Evolutionary conservation across 2,329 filamentous ascomycete genomes (phyloP), one percentile per base, ranked within the genome.

Genomic region (Penicillium brasilianum): DNA sequence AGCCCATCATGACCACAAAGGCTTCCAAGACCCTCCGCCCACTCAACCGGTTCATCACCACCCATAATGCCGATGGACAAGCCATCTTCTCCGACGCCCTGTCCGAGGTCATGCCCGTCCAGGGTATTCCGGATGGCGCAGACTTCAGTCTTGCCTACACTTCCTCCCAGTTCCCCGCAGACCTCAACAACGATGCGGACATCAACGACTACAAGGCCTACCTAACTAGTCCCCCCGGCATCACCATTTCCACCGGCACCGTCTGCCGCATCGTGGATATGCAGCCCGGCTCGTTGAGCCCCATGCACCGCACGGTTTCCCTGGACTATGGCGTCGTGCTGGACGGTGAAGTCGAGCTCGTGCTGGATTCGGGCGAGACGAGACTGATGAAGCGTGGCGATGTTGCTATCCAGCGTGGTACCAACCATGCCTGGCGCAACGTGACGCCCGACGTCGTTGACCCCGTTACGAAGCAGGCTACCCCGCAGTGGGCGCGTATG

Each of bases 101-200:
- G 34, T 61, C 74, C 0, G 65, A 67, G n/a, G 20, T 43, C 1
- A 65, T 68, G 65, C 63, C 64, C 0, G 59, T 72, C 2, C 55
- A 62, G 14, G 57, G 66, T 16, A 65, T 72, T 10, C 54, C 62
- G 62, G 79, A 82, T 63, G 78, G 80, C 41, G 79, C 82, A 36
- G 76, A 74, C 16, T 85, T 85, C 66, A 77, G 76, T 32, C 78
- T 85, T 34, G 77, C 76, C 60, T 86, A 85, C 71, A 79, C 80
- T 8, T 82, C 84, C 4, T 77, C 79, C 50, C 71, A 76, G 50
- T 81, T 79, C 55, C 83, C 84, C 0, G 77, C 81, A 32, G 69
- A 81, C 52, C 74, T 86, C 63, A 75, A 76, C 64, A 64, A 73
- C 22, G 77, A 82, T 60, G 68, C 76, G 56, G 84, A 87, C 68